These are phyloP conservation scores for Mariannaea sp. DNA, from an alignment of 2,329 filamentous ascomycete species.

Conservation along the genomic window DNA sequence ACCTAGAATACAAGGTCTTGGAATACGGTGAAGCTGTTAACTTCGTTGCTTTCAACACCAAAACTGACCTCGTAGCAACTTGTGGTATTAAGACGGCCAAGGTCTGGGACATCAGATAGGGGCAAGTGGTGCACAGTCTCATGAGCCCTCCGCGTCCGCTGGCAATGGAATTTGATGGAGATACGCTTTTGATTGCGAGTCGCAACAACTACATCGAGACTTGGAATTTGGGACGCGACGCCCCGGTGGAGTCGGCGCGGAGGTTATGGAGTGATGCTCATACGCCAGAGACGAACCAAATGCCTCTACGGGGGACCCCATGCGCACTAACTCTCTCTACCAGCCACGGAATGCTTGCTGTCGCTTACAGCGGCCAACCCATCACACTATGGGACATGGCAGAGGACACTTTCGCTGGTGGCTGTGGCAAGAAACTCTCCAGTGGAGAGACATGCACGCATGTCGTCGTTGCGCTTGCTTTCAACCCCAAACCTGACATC, in stretches of 20 bases:
- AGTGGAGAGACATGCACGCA: constrained; percentile 40
- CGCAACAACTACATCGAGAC: constrained; percentile 34
- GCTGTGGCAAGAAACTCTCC: constrained; percentile 41
- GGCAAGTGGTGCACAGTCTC: constrained; percentile 35
- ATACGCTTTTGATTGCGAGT: constrained; percentile 37
- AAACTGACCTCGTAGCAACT: constrained; percentile 39
- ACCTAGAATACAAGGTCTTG: constrained; percentile 35
- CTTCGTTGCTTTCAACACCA: constrained; percentile 39
- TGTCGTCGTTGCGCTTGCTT: constrained; percentile 38
- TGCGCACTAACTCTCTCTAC: constrained; percentile 36
- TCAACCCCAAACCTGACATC: constrained; percentile 43
- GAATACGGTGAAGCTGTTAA: constrained; percentile 39
- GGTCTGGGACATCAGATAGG: constrained; percentile 41
- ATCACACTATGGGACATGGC: constrained; percentile 45
- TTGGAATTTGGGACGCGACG: constrained; percentile 37
- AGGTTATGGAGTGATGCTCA: constrained; percentile 37
- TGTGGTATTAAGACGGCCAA: constrained; percentile 36
- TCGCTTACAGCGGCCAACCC: constrained; percentile 39
- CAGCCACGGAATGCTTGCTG: constrained; percentile 41
- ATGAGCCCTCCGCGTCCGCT: constrained; percentile 30
- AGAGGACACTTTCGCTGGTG: constrained; percentile 39
- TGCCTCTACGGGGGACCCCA: constrained; percentile 25
- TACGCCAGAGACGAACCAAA: constrained; percentile 9
- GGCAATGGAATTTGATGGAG: constrained; percentile 34
- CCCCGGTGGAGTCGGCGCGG: constrained; percentile 8